Conservation (phyloP, 2,329 filamentous ascomycete species). For the Phialophora tarda region DNA sequence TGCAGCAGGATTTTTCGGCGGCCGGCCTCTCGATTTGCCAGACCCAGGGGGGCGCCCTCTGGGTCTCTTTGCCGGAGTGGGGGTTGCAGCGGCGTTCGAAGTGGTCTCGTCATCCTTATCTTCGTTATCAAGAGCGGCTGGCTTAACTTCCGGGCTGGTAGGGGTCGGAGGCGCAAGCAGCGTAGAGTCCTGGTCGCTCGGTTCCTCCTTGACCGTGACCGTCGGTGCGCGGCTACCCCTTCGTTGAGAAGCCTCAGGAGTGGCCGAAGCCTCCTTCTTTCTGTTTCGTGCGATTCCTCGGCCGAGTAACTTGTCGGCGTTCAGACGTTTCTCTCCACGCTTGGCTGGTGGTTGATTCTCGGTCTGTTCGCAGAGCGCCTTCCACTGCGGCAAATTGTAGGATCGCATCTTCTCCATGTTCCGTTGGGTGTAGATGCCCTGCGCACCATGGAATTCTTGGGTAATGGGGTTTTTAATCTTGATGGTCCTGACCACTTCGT, state of each 20-base stretch:
- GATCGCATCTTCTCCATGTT: constrained; percentile 96
- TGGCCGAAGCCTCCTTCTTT: constrained; percentile 47
- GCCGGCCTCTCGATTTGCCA: constrained; percentile 32
- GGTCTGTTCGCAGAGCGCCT: constrained; percentile 87
- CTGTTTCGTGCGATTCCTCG: constrained; percentile 51
- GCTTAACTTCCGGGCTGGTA: constrained; percentile 54
- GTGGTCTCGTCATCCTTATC: constrained; percentile 39
- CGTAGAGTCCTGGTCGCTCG: constrained; percentile 48
- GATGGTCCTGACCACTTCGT: constrained; percentile 87
- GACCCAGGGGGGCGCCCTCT: constrained; percentile 54
- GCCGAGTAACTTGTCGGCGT: constrained; percentile 39
- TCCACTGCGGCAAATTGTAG: constrained; percentile 97
- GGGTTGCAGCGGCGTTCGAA: constrained; percentile 40
- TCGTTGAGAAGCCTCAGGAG: constrained; percentile 48
- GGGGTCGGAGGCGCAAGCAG: constrained; percentile 59
- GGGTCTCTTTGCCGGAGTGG: constrained; percentile 44
- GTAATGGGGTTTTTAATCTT: constrained; percentile 96
- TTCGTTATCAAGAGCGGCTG: constrained; percentile 46
- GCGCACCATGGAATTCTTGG: constrained; percentile 95
- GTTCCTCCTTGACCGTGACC: constrained; percentile 47
- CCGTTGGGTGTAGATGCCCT: constrained; percentile 93
- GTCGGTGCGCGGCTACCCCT: constrained; percentile 54
- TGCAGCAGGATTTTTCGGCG: constrained; percentile 52
- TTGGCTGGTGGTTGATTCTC: constrained; percentile 94
- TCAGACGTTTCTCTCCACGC: constrained; percentile 65